These are phyloP conservation scores for Lasiosphaeria ovina DNA, from an alignment of 495 filamentous ascomycete species.

Conservation along the genomic window DNA sequence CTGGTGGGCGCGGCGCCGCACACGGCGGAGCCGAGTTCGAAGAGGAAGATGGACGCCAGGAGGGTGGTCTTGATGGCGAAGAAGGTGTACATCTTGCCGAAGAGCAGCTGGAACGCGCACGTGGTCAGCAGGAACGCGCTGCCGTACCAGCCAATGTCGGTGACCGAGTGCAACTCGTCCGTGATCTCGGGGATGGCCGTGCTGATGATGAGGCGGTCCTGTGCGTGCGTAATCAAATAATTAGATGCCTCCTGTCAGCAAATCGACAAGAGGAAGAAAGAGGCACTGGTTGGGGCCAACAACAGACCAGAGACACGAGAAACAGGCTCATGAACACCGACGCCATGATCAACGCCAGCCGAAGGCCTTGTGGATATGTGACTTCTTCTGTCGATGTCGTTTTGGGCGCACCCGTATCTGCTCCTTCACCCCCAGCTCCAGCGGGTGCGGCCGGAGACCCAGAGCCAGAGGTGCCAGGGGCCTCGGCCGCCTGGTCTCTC, in stretches of 20 bases:
- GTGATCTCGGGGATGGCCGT: constrained; percentile 54
- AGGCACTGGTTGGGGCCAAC: too few relatives aligned
- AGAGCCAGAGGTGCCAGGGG: background rate
- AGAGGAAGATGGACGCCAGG: constrained; percentile 41
- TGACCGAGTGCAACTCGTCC: constrained; percentile 45
- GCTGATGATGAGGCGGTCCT: constrained; percentile 44
- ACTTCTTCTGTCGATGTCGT: constrained; percentile 21
- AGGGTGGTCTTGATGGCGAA: constrained; percentile 45
- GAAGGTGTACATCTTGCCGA: constrained; percentile 50
- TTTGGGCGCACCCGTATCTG: constrained; percentile 1
- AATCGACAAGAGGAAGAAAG: too few relatives aligned
- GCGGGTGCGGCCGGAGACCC: background rate
- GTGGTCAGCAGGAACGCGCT: constrained; percentile 50
- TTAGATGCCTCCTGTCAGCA: too few relatives aligned
- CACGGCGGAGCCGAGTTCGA: constrained; percentile 53
- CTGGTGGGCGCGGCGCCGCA: constrained; percentile 56
- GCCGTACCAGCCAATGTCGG: constrained; percentile 58
- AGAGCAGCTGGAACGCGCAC: constrained; percentile 45
- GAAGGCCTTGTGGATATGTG: constrained; percentile 30
- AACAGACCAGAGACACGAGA: constrained; percentile 31
- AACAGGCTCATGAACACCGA: constrained; percentile 37
- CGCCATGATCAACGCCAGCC: constrained; percentile 27
- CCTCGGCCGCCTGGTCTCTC: constrained; percentile 4
- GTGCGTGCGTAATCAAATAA: background rate
- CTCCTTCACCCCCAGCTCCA: background rate